Evolutionary conservation across 148 eudicot species (phyloP).

Genomic region (Rhododendron williamsianum): DNA sequence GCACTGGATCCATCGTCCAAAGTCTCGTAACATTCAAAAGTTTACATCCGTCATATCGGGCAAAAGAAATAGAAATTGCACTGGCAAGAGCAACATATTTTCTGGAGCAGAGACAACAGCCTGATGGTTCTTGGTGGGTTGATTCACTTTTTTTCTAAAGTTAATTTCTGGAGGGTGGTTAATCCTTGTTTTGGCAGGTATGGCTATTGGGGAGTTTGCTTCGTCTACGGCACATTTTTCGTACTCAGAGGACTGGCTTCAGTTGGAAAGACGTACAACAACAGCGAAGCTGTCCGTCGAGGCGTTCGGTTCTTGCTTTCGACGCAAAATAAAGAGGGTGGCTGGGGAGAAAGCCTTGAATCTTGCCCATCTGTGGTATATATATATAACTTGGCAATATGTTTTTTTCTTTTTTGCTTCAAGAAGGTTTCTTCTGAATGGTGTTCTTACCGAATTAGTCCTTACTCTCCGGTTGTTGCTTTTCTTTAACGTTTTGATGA

Average conservation of each 20-base stretch:
- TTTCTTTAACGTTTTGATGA: background rate
- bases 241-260: slow-evolving; percentile 34
- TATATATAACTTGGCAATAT: too few species aligned
- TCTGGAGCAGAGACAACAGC: slow-evolving; percentile 31
- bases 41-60: slow-evolving; percentile 28
- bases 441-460: background rate
- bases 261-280: slow-evolving; percentile 32
- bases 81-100: slow-evolving; percentile 28
- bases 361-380: slow-evolving; percentile 39
- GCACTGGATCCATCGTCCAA: slow-evolving; percentile 32
- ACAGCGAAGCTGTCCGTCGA: slow-evolving; percentile 31
- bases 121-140: slow-evolving; percentile 47
- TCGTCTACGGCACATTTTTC: slow-evolving; percentile 39
- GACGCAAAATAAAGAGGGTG: slow-evolving; percentile 41
- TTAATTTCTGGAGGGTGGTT: background rate
- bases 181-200: slow-evolving; percentile 27
- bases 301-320: slow-evolving; percentile 31
- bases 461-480: background rate
- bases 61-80: slow-evolving; percentile 33
- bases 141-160: background rate
- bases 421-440: too few species aligned
- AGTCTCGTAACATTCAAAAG: slow-evolving; percentile 26
- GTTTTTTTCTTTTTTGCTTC: too few species aligned
- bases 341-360: slow-evolving; percentile 46
- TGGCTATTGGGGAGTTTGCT: slow-evolving; percentile 53